These are phyloP conservation scores for Omphalotus guepiniiformis DNA, from an alignment of 768 basidiomycete genomes.

Conservation along the genomic window DNA sequence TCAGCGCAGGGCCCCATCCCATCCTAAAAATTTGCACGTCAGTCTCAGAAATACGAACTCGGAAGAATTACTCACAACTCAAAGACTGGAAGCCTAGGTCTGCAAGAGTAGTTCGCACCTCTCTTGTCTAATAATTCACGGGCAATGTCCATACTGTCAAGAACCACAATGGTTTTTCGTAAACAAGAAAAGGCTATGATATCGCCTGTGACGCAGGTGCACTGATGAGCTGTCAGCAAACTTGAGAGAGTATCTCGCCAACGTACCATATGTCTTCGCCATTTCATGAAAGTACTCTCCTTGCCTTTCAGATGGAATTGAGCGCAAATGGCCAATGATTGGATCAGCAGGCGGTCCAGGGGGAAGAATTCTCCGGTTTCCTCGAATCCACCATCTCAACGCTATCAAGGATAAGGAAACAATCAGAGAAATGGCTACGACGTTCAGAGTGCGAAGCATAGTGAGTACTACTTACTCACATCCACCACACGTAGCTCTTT, in stretches of 20 bases:
- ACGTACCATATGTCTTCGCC: constrained; percentile 16
- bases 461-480: too few species aligned
- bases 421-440: too few species aligned
- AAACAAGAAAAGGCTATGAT: too few species aligned
- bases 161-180: constrained; percentile 18
- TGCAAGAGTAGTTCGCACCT: constrained; percentile 31
- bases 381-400: too few species aligned
- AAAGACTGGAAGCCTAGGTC: constrained; percentile 19
- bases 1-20: constrained; percentile 14
- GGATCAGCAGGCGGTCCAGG: constrained; percentile 20
- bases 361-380: too few species aligned
- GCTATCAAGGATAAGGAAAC: too few species aligned
- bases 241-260: too few species aligned
- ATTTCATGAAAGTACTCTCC: constrained; percentile 13
- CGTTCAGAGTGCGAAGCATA: too few species aligned
- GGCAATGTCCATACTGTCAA: constrained; percentile 33
- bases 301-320: constrained; percentile 13
- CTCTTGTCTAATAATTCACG: constrained; percentile 39
- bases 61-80: constrained; percentile 14
- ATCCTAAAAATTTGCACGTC: constrained; percentile 11
- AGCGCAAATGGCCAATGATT: constrained; percentile 19
- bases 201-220: too few species aligned
- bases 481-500: too few species aligned
- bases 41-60: not conserved
- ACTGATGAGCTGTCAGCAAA: too few species aligned